phyloP scores from a whole-genome alignment of 148 eudicot species.

The Cornus controversa region DNA sequence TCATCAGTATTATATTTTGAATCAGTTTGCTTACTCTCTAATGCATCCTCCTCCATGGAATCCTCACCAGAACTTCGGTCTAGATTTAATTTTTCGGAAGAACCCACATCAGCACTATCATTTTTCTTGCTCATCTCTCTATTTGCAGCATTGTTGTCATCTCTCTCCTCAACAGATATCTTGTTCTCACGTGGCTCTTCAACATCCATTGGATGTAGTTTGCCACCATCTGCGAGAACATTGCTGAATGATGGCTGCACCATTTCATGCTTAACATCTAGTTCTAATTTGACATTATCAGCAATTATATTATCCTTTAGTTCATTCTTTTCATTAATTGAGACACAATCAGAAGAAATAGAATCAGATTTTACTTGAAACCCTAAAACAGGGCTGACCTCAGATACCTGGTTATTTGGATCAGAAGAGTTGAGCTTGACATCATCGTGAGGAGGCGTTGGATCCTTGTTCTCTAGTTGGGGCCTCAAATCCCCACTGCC shows the following conservation, averaged over 20 bases:
- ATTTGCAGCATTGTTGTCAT: constrained; percentile 40
- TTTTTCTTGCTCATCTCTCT: constrained; percentile 60
- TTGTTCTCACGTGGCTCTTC: constrained; percentile 62
- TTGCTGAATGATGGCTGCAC: constrained; percentile 70
- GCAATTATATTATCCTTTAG: constrained; percentile 83
- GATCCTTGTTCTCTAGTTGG: constrained; percentile 34
- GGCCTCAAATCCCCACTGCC: constrained; percentile 5
- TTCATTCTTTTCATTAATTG: constrained; percentile 79
- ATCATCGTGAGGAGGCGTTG: constrained; percentile 45
- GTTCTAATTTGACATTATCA: constrained; percentile 94
- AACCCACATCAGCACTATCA: constrained; percentile 61
- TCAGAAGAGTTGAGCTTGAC: constrained; percentile 50
- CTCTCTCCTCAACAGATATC: constrained; percentile 51
- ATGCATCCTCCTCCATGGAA: constrained; percentile 72
- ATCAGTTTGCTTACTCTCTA: constrained; percentile 71
- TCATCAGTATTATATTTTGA: constrained; percentile 45
- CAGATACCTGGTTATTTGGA: constrained; percentile 85
- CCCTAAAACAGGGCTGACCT: constrained; percentile 88
- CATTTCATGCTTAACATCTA: constrained; percentile 89
- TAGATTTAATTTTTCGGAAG: constrained; percentile 68
- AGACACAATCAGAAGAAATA: constrained; percentile 81
- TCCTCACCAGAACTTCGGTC: constrained; percentile 88
- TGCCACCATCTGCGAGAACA: constrained; percentile 53
- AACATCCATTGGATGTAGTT: constrained; percentile 72
- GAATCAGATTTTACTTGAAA: constrained; percentile 84